Percentiles rank a stretch among this genome's conserved stretches.
Conservation (phyloP, 2,329 filamentous ascomycete species). For the Aureobasidium sp. region DNA sequence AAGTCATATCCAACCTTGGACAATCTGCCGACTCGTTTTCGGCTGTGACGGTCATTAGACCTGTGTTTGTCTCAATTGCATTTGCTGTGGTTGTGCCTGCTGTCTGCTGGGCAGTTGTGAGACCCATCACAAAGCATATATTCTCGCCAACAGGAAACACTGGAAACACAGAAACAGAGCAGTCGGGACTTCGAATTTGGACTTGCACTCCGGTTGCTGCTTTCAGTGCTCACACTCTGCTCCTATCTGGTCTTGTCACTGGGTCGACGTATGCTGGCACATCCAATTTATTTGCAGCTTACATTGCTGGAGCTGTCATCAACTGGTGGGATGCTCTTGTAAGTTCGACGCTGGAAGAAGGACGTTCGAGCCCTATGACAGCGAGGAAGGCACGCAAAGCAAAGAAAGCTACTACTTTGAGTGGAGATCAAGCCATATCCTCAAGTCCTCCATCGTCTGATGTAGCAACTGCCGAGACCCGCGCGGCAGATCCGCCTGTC, state of each 20-base stretch:
- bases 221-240: conserved; percentile 35
- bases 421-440: too few species aligned
- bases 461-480: not conserved
- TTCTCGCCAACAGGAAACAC: not conserved
- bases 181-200: not conserved
- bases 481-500: not conserved
- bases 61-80: conserved; percentile 43
- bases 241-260: conserved; percentile 44
- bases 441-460: not conserved
- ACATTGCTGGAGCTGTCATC: conserved; percentile 48
- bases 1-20: conserved; percentile 62
- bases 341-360: conserved; percentile 12
- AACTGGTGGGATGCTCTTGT: conserved; percentile 49
- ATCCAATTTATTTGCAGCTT: conserved; percentile 55
- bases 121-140: conserved; percentile 31
- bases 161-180: not conserved
- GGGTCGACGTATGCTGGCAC: conserved; percentile 53
- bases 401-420: not conserved
- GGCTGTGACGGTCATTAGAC: conserved; percentile 39
- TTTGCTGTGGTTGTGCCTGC: conserved; percentile 45
- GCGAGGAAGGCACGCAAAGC: not conserved
- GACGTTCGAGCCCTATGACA: not conserved
- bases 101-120: conserved; percentile 38
- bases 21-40: conserved; percentile 25
- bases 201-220: not conserved